A percentile compares a stretch with the other conserved stretches of the same genome.
These are phyloP conservation scores for Linum lewisii DNA, from an alignment of 345 rosid species.

Conservation along the genomic window DNA sequence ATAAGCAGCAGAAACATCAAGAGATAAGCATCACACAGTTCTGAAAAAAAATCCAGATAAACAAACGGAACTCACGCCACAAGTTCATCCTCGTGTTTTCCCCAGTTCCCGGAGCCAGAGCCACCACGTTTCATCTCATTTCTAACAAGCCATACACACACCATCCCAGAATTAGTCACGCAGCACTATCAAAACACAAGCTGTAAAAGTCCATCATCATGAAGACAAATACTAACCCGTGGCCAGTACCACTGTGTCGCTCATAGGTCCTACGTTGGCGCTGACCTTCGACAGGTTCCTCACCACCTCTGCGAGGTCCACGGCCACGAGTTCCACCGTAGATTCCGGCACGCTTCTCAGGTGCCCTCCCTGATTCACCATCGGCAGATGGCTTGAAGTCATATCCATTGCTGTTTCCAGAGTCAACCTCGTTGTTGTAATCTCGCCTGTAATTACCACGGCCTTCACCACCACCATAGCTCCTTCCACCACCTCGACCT, in stretches of 20 bases:
- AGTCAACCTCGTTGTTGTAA: conserved; percentile 31
- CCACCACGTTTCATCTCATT: conserved; percentile 80
- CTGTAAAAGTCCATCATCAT: neutral
- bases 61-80: conserved; percentile 38
- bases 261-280: conserved; percentile 59
- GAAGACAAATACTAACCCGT: conserved; percentile 50
- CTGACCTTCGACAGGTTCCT: conserved; percentile 59
- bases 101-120: conserved; percentile 95
- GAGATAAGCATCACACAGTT: neutral
- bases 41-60: neutral
- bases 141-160: conserved; percentile 30
- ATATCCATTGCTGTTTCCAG: conserved; percentile 44
- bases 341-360: conserved; percentile 47
- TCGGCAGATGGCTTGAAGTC: conserved; percentile 56
- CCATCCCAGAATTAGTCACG: neutral
- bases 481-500: neutral
- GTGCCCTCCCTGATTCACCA: conserved; percentile 45
- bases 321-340: conserved; percentile 60
- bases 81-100: conserved; percentile 65
- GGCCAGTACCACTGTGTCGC: conserved; percentile 90
- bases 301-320: conserved; percentile 71
- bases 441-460: conserved; percentile 56
- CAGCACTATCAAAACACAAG: neutral
- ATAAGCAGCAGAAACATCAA: neutral
- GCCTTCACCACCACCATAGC: neutral